Evolutionary conservation across 768 basidiomycete genomes (phyloP).

Genomic region (Galerina marginata): DNA sequence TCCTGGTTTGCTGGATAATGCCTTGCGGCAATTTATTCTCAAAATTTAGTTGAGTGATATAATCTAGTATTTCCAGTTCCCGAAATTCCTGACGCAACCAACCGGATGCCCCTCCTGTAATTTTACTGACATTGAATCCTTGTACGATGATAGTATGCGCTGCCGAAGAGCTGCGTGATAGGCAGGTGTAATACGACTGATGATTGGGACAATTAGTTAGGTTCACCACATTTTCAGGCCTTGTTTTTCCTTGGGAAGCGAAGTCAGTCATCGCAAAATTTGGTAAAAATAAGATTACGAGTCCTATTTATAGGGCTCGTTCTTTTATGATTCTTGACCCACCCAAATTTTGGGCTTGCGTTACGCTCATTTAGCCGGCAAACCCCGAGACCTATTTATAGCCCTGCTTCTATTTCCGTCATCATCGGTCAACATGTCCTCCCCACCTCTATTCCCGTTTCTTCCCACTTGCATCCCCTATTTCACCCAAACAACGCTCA

Average conservation of each 20-base stretch:
- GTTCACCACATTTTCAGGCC: slow-evolving; percentile 30
- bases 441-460: too few relatives aligned
- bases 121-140: not conserved
- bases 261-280: slow-evolving; percentile 43
- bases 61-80: slow-evolving; percentile 6
- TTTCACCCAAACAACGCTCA: too few relatives aligned
- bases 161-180: not conserved
- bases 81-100: slow-evolving; percentile 2
- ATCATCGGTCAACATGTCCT: too few relatives aligned
- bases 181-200: slow-evolving; percentile 35
- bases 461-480: too few relatives aligned
- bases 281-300: slow-evolving; percentile 12
- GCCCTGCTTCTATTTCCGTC: too few relatives aligned
- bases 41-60: not conserved
- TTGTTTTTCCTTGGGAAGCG: slow-evolving; percentile 38
- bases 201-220: slow-evolving; percentile 26
- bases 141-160: not conserved
- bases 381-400: too few relatives aligned
- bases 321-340: too few relatives aligned
- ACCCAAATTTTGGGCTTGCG: too few relatives aligned
- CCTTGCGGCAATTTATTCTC: slow-evolving; percentile 19
- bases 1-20: not conserved
- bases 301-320: too few relatives aligned
- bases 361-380: too few relatives aligned
- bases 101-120: not conserved